Base-by-base conservation (phyloP, 371 early-diverging fungal species). In the Encephalitozoon hellem region DNA sequence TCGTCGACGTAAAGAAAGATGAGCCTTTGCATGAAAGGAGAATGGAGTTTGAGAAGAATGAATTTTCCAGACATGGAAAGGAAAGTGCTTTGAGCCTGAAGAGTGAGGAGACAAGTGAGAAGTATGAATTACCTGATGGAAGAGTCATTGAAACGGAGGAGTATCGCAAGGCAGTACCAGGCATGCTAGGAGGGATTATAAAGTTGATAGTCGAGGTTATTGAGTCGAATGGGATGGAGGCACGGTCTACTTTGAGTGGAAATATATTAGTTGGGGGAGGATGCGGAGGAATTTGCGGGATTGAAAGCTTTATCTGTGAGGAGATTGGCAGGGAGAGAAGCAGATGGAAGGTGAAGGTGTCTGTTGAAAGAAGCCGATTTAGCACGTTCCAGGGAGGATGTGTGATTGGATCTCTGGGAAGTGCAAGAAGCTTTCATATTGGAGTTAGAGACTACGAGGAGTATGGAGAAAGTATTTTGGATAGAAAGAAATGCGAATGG, bases 341-440 rank as follows among this genome's bases (percentile, higher is more conserved):
- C 11, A 70, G 75, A 26, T 47, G 41, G 52, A 70, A 69, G 26
- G 30, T 59, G 12, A 52, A 66, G 43, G 74, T 74, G 49, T 51
- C 30, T 28, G 63, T 47, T 39, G 70, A 75, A 30, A 69, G 67
- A 25, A 79, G 65, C 41, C 67, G 71, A 25, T 79, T 79, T 67
- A 41, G 69, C 30, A 79, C 79, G 25, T 79, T 71, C 63, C 67
- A 67, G 66, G 79, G 79, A 45, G 76, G 79, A 9, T 73, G 65
- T 30, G 52, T 79, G 26, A 21, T 71, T 21, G 75, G 76, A 6
- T 68, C 73, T 30, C 67, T 79, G 25, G 72, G 76, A 21, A 67
- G 59, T 59, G 45, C 66, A 34, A 75, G 59, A 21, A 63, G 53
- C n/a, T 39, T 79, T n/a, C 67, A 75, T 67, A 79, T 79, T 32